Evolutionary conservation across 2,329 filamentous ascomycete genomes (phyloP), one percentile per base, ranked within the genome.

Genomic region (Cercospora sp.): DNA sequence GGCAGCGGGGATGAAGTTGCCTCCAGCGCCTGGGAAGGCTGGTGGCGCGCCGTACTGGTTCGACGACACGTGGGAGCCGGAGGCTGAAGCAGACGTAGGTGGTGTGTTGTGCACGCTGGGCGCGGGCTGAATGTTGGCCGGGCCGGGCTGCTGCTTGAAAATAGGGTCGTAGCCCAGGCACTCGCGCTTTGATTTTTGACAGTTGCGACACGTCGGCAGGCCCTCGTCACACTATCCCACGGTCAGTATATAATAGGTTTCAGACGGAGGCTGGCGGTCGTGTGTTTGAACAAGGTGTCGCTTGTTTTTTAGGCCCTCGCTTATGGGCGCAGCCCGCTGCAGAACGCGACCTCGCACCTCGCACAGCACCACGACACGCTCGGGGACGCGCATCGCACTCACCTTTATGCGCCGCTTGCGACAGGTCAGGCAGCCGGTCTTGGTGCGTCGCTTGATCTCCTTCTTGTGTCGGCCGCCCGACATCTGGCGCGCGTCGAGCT

Each of bases 171-270:
- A 95, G 65, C 92, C 92, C 60, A 93, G 79, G 77, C 92, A 95
- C 75, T 94, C 91, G 76, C 92, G 91, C 81, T 94, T 95, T 73
- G 91, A 93, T 80, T 95, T 95, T 77, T 90, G 90, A 82, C 92
- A 95, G 78, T 95, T 93, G 82, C 93, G 90, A 84, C 95, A 99
- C 68, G 90, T 89, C 23, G 95, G 95, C 80, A 97, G 93, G 69
- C 89, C 89, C 85, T 99, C 95, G 87, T 98, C 95, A 83, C 95
- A 99, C 95, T 97, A 79, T 70, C 70, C 5, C 33, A 16, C 23
- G 39, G 65, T 42, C 48, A 58, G 51, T 48, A 45, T 36, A 67
- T 36, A 10, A 57, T 28, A 18, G 28, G 53, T 57, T 26, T 53
- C 48, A 58, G 53, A 33, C 53, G 53, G 53, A 58, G 53, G 53